Conservation (phyloP, 768 basidiomycete species). For the Thelephora ganbajun region DNA sequence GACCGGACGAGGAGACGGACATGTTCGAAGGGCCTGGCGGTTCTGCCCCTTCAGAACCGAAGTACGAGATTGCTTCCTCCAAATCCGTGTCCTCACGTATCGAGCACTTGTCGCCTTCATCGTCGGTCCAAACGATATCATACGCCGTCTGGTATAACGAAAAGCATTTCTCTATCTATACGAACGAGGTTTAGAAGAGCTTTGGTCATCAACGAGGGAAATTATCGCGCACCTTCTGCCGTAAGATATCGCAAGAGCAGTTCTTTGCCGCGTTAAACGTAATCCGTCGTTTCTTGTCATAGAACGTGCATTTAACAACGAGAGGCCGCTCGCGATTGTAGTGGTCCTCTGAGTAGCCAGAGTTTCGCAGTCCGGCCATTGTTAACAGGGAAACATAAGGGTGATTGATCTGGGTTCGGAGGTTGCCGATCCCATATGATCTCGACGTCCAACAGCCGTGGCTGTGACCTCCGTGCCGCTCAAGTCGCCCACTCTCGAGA, state of each 20-base stretch:
- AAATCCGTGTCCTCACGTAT: conserved; percentile 64
- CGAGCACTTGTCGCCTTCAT: conserved; percentile 66
- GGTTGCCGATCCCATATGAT: no score
- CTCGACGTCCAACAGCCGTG: no score
- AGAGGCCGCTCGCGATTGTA: conserved; percentile 58
- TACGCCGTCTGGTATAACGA: conserved; percentile 57
- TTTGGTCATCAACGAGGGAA: conserved; percentile 4
- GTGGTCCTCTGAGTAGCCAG: not conserved
- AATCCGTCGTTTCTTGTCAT: conserved; percentile 60
- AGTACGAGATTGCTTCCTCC: conserved; percentile 80
- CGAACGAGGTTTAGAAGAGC: not conserved
- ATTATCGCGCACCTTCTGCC: conserved; percentile 43
- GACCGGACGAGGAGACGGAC: conserved; percentile 47
- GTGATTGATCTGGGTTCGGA: no score
- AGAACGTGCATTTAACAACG: conserved; percentile 74
- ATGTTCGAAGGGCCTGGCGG: conserved; percentile 55
- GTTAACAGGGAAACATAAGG: no score
- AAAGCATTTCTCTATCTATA: conserved; percentile 77
- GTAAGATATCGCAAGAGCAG: conserved; percentile 64
- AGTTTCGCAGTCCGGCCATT: no score
- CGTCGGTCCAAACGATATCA: conserved; percentile 72
- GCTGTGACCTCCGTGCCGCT: no score
- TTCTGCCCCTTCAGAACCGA: conserved; percentile 64
- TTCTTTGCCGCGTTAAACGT: conserved; percentile 68
- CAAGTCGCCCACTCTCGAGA: no score